Evolutionary conservation across 2,329 filamentous ascomycete genomes (phyloP).

Genomic region (Botrytis hyacinthi): DNA sequence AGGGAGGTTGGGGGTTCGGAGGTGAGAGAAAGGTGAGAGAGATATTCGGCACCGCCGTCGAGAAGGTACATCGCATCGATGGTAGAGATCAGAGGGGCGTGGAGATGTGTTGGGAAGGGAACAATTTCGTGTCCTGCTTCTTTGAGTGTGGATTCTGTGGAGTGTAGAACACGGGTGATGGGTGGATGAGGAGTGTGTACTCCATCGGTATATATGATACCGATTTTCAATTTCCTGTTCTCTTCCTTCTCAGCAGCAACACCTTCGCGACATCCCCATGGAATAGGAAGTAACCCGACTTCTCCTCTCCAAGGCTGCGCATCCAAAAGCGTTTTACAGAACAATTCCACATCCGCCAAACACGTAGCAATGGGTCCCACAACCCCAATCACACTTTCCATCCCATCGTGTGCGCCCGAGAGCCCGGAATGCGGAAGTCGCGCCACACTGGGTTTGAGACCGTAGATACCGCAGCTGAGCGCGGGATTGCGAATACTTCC

Average conservation of each 20-base stretch:
- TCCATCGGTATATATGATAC: conserved; percentile 32
- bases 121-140: background rate
- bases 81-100: background rate
- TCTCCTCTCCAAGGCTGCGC: conserved; percentile 50
- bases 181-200: conserved; percentile 26
- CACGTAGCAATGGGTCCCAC: conserved; percentile 47
- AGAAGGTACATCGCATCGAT: conserved; percentile 8
- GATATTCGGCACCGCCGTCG: conserved; percentile 28
- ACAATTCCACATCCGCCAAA: conserved; percentile 46
- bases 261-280: conserved; percentile 42
- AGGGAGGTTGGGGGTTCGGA: conserved; percentile 26
- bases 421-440: conserved; percentile 31
- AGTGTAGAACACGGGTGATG: background rate
- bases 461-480: conserved; percentile 48
- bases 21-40: conserved; percentile 21
- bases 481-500: conserved; percentile 34
- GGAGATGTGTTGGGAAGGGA: background rate
- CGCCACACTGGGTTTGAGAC: conserved; percentile 35
- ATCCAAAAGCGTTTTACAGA: conserved; percentile 14
- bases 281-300: conserved; percentile 50
- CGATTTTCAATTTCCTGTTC: conserved; percentile 41
- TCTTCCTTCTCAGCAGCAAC: background rate
- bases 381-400: conserved; percentile 49
- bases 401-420: conserved; percentile 49
- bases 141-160: background rate